Base-by-base conservation (phyloP, 176 grass and related monocot genomes). In the Ensete ventricosum region DNA sequence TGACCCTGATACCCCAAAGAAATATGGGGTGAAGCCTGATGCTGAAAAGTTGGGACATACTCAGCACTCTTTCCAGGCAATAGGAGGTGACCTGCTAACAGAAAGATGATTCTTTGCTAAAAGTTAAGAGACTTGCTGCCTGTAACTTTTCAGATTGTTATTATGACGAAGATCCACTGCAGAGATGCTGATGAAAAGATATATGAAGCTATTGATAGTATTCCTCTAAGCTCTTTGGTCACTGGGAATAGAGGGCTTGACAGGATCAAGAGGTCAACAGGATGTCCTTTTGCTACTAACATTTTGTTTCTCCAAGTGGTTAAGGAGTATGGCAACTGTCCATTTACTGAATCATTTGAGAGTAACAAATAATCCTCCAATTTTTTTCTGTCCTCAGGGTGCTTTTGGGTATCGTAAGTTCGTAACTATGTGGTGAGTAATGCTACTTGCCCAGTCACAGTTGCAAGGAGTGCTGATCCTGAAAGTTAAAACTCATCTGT, bases 201-300 rank as follows among this genome's bases (percentile, higher is more conserved):
- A 21, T 99, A 90, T 74, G 88, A 94, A 67, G 82, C 86, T 55
- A 83, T 91, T 73, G 59, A 64, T 50, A 86, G 79, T 8, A 87
- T 83, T 48, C 90, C 95, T 9, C 75, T 99, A 68, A 94, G 75
- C 78, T 89, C 79, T 78, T 62, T 99, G 67, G 73, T 99, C 64
- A 86, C 94, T 26, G 95, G 95, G 69, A 99, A 85, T 78, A 88
- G 95, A 82, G 95, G 90, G 55, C 86, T 99, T 67, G 84, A 90
- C 74, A 99, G 89, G 80, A 74, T 99, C 69, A 91, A 94, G 74
- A 99, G 95, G 95, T 76, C 11, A 12, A 11, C 8, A 67, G 20
- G 58, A 75, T 58, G 17, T 79, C 49, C 25, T 72, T 34, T 53
- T 14, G 9, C 17, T 43, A 4, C 24, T 71, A 24, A 52, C n/a